A percentile compares a stretch with the other conserved stretches of the same genome.
These are phyloP conservation scores for Phytophthora fragariae DNA, from an alignment of 352 stramenopile genomes.

Conservation along the genomic window DNA sequence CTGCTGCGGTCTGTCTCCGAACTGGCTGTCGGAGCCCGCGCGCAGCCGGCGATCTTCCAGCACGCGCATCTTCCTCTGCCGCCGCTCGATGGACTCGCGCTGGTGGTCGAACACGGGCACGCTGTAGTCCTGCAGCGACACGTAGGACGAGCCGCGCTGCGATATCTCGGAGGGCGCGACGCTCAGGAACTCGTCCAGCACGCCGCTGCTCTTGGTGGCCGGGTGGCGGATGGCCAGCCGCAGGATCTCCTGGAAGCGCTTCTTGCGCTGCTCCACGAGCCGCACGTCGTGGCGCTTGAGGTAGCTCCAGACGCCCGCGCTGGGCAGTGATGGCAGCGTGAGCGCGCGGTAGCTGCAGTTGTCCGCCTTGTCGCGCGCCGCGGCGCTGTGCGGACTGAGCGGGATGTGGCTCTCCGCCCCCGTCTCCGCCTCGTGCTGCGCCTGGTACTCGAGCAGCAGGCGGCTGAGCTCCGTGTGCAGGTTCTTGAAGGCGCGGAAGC, in stretches of 20 bases:
- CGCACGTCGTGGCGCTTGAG: constrained; percentile 83
- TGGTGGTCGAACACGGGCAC: constrained; percentile 80
- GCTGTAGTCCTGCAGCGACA: constrained; percentile 81
- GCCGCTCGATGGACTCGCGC: constrained; percentile 81
- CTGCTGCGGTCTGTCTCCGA: constrained; percentile 36
- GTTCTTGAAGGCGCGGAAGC: constrained; percentile 85
- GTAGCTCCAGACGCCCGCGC: constrained; percentile 82
- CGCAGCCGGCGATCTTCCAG: constrained; percentile 70
- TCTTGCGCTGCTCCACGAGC: constrained; percentile 83
- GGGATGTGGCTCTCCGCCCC: constrained; percentile 48
- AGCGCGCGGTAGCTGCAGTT: constrained; percentile 55
- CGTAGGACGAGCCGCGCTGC: constrained; percentile 82
- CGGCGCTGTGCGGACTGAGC: constrained; percentile 51
- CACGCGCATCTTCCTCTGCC: constrained; percentile 75
- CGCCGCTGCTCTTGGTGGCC: constrained; percentile 64
- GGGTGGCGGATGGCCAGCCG: constrained; percentile 79
- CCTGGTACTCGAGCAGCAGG: constrained; percentile 62
- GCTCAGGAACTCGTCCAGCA: constrained; percentile 81
- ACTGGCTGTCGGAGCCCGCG: constrained; percentile 44
- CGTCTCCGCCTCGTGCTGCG: constrained; percentile 18
- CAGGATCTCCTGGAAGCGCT: constrained; percentile 86
- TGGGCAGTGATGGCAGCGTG: constrained; percentile 69
- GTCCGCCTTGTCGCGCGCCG: constrained; percentile 33
- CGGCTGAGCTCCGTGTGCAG: constrained; percentile 71
- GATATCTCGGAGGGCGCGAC: constrained; percentile 75